A percentile compares a stretch with the other conserved stretches of the same genome.
Evolutionary conservation across 164 flowering plant genomes (phyloP).

Genomic region (Tetracentron sinense): DNA sequence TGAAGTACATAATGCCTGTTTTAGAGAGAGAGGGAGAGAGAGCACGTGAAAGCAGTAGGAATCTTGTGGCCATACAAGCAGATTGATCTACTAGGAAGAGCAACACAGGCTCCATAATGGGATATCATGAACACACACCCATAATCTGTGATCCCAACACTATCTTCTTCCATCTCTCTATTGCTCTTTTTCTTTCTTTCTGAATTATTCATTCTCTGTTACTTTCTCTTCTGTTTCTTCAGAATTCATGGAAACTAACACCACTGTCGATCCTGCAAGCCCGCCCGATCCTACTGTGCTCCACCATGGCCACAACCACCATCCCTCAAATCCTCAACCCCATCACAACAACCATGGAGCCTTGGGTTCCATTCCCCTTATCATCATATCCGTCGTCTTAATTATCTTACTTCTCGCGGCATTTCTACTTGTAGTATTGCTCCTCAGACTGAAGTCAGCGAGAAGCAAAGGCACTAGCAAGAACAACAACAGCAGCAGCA

Average conservation of each 20-base stretch:
- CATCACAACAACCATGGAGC: conserved; percentile 26
- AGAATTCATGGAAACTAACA: conserved; percentile 38
- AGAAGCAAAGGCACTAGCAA: conserved; percentile 13
- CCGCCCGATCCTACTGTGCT: conserved; percentile 5
- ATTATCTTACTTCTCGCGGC: conserved; percentile 35
- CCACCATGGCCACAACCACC: conserved; percentile 20
- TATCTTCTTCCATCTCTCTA: not conserved
- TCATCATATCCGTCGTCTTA: conserved; percentile 37
- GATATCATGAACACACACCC: conserved; percentile 5
- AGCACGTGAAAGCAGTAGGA: conserved; percentile 10
- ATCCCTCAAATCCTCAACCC: conserved; percentile 13
- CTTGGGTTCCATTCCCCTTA: conserved; percentile 37
- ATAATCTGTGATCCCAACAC: not conserved
- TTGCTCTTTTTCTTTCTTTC: conserved; percentile 2
- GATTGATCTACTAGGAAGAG: conserved; percentile 26
- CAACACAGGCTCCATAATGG: too few species aligned
- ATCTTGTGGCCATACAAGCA: conserved; percentile 21
- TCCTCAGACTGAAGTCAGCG: conserved; percentile 35
- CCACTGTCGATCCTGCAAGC: conserved; percentile 15
- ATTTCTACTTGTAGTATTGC: conserved; percentile 31
- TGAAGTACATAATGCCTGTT: conserved; percentile 24
- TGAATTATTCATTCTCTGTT: too few species aligned
- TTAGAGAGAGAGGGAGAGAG: conserved; percentile 17
- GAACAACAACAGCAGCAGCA: conserved; percentile 15
- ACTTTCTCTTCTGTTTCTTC: too few species aligned